Evolutionary conservation across 805 yeast species (phyloP), one percentile per base, ranked within the genome.

Genomic region (Starmerella gropengiesseri): DNA sequence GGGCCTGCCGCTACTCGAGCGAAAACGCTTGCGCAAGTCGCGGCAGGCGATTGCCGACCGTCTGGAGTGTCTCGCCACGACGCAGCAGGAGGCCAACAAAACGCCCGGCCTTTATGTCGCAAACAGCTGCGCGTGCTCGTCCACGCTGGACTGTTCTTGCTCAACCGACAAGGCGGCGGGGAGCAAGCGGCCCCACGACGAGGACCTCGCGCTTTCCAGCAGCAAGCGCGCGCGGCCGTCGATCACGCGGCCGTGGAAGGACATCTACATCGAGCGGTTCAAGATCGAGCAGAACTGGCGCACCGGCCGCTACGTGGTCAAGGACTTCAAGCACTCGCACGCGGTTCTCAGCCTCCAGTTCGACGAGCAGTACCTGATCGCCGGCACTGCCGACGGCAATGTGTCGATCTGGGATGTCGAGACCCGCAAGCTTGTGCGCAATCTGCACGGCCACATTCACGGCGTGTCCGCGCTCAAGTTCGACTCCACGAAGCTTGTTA

Each of bases 261-360:
- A 82, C 6, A 95, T 89, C 19, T 89, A 91, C 61, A 72, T 84
- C 35, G 98, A 91, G 62, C 70, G 98, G 28, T 89, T 73, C 62
- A 78, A 77, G 60, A 86, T 91, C 47, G 98, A 91, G 60, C 75
- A 83, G 53, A 89, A 91, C 62, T 91, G 98, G 98, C 69, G 98
- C 48, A 77, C 78, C 49, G 96, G 95, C 9, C 64, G 70, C 16
- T 83, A 76, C 61, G 66, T 66, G 22, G 62, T 78, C 19, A 76
- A 70, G 44, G 73, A 76, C 40, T 95, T 83, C 58, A 94, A 94
- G 17, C 58, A 54, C 30, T 31, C 47, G 16, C 43, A 52, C 13
- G 52, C 56, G 12, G 79, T 91, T n/a, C 70, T 89, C 36, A 77
- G 94, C 49, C 67, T 91, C 45, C 93, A 85, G 60, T 86, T 83